Evolutionary conservation across 2,329 filamentous ascomycete species (phyloP), one percentile per base, ranked within the genome.

Genomic region (Cladosporium oxysporum): DNA sequence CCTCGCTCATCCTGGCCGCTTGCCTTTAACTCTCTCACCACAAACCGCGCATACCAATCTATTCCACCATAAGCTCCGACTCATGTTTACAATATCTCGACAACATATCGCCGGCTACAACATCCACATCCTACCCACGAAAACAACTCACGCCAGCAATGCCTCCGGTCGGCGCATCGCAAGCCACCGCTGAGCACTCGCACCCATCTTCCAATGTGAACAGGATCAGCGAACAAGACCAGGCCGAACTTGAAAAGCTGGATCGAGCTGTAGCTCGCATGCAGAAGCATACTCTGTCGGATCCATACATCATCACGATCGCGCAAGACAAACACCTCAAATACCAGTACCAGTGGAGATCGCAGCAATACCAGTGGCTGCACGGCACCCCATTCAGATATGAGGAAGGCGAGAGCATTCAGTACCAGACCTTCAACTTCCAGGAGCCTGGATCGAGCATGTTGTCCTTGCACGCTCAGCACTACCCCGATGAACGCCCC

Each of bases 381-480:
- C 67, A 70, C 33, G 79, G 83, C 65, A 83, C 82, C 2, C 83
- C 85, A 4, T 89, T 88, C 75, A 76, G 78, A 60, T 76, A 76
- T 21, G 78, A 83, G 68, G 87, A 89, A 75, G 82, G 87, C 71
- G 74, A 76, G 57, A 79, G 83, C 70, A 79, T 87, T 62, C 87
- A 89, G 73, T 89, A 89, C 74, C 81, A 87, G 79, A 88, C 85
- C 66, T 88, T 86, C 69, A 77, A 86, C 63, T 84, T 83, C 65
- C 85, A 87, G 73, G 84, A 87, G 72, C 82, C 82, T 37, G 82
- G 83, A 66, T 71, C 70, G 60, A 71, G 71, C 33, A 71, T 75
- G 68, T 74, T 70, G 61, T 69, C 72, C 66, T 66, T 70, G 67
- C 72, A 71, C 28, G 59, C 60, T n/a, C 61, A 73, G 64, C 62